Evolutionary conservation across 768 basidiomycete species (phyloP).

Genomic region (Lentinus brumalis): DNA sequence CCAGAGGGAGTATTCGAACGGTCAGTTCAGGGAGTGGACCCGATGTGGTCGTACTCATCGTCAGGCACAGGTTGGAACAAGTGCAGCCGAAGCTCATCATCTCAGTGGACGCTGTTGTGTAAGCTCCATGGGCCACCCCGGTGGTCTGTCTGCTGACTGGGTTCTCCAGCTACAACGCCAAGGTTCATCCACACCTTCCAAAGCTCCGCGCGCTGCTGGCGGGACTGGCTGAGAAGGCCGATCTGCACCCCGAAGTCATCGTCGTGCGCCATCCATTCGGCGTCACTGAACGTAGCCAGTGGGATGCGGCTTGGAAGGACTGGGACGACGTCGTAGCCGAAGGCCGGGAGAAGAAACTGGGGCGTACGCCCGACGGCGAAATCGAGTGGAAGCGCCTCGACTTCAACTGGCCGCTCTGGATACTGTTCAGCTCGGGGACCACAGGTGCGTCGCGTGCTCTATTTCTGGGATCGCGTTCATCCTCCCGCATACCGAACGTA

Average conservation of each 20-base stretch:
- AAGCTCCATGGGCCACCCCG: constrained; percentile 27
- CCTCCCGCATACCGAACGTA: constrained; percentile 11
- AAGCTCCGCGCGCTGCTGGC: constrained; percentile 62
- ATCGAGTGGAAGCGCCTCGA: constrained; percentile 61
- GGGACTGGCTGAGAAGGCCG: constrained; percentile 44
- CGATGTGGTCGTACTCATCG: constrained; percentile 6
- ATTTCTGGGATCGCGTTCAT: background rate
- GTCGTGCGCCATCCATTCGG: constrained; percentile 49
- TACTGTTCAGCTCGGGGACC: constrained; percentile 83
- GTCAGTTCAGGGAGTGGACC: constrained; percentile 32
- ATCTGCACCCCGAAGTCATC: constrained; percentile 51
- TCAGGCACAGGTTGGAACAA: constrained; percentile 63
- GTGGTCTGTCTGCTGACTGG: background rate
- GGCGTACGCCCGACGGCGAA: constrained; percentile 54
- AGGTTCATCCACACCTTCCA: constrained; percentile 64
- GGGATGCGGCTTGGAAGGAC: constrained; percentile 50
- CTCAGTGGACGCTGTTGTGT: constrained; percentile 73
- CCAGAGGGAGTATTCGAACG: constrained; percentile 75
- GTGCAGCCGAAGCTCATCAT: constrained; percentile 75
- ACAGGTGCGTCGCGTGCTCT: constrained; percentile 50
- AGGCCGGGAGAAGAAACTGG: constrained; percentile 48
- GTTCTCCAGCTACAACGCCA: constrained; percentile 62
- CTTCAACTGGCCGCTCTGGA: constrained; percentile 85
- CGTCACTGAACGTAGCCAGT: constrained; percentile 37
- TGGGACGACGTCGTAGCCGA: constrained; percentile 57